Evolutionary conservation across 2,329 filamentous ascomycete species (phyloP), one percentile per base, ranked within the genome.

Genomic region (Aspergillus sp.): DNA sequence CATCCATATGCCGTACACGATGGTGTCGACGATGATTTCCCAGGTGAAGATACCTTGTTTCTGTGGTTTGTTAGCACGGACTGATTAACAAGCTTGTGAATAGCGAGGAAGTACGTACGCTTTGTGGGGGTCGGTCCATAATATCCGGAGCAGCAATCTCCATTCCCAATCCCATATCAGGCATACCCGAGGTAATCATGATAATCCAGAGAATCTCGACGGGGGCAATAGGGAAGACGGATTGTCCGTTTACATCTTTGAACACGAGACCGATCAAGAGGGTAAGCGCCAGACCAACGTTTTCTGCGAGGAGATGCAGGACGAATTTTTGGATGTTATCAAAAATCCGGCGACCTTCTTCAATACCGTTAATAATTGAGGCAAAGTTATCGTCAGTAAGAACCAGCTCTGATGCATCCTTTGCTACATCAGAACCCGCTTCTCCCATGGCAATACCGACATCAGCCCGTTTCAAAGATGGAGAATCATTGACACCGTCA

Each of bases 161-260:
- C 64, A 91, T 88, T 19, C 91, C 91, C 1, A 96, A 84, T 44
- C 91, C 92, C 78, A 96, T 95, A 58, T 93, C 92, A 1, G 91
- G 91, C 73, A 95, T 86, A 58, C 88, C 90, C 41, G 90, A 93
- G 0, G 92, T 96, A 55, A 95, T 84, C 89, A 96, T 93, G 75
- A 96, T 96, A 73, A 96, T 91, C 91, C 91, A 96, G 58, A 96
- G 83, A 61, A 96, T 93, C 67, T 96, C 88, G 11, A 96, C 86
- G 0, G 92, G 91, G 0, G 90, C 86, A 45, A 96, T 84, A 4
- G 91, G 92, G 73, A 96, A 96, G 9, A 96, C 91, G 0, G 91
- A 95, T 60, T 90, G 82, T 8, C 84, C 82, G 9, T 80, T 78
- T 2, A 75, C 64, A 69, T 96, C 92, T 67, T 91, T 89, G 78